phyloP scores from a whole-genome alignment of 2,329 filamentous ascomycete species.

The Nemania sp. region DNA sequence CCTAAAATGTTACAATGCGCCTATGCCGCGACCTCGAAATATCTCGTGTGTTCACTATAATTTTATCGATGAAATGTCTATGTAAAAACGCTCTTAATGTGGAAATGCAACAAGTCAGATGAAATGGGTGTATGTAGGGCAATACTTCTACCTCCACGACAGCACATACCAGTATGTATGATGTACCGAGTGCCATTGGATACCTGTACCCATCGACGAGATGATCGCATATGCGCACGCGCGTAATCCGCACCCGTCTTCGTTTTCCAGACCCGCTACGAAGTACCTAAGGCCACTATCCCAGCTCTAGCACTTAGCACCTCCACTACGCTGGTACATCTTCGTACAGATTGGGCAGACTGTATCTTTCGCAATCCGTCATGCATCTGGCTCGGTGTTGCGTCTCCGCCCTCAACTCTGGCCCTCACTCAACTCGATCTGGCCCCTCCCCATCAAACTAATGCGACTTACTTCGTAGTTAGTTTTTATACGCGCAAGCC shows the following conservation, averaged over 20 bases:
- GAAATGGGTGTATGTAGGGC: background rate
- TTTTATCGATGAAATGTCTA: no score
- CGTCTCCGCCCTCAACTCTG: conserved; percentile 13
- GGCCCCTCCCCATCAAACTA: background rate
- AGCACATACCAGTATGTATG: background rate
- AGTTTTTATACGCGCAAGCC: conserved; percentile 1
- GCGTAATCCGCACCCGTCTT: conserved; percentile 1
- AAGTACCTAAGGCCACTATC: background rate
- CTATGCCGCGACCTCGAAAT: no score
- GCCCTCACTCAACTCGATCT: no score
- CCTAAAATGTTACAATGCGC: no score
- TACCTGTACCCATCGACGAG: background rate
- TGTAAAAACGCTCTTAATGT: conserved; percentile 7
- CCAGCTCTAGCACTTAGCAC: background rate
- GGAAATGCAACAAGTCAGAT: conserved; percentile 14
- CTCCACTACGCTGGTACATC: background rate
- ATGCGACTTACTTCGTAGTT: no score
- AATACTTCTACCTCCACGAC: no score
- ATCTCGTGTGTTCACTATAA: no score
- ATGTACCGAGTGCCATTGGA: background rate
- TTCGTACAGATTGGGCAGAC: background rate
- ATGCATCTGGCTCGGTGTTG: conserved; percentile 14
- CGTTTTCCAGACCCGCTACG: no score
- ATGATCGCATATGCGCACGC: conserved; percentile 15
- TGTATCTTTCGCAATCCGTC: background rate